A percentile compares a stretch with the other conserved stretches of the same genome.
phyloP scores from a whole-genome alignment of 441 rosid species.

The Isatis lusitanica region DNA sequence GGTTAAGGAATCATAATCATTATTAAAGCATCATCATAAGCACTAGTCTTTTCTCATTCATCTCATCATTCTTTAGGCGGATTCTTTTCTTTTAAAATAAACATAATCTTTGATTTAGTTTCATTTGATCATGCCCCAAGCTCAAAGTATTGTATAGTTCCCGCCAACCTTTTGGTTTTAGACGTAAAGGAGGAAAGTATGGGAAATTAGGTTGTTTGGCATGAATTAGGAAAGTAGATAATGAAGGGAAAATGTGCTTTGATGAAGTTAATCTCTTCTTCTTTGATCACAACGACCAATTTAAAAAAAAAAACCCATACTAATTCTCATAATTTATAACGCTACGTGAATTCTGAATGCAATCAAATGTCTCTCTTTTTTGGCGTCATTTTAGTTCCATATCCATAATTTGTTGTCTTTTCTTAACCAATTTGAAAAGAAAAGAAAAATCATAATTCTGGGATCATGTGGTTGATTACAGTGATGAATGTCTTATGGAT shows the following conservation, averaged over 20 bases:
- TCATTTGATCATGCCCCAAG: not conserved
- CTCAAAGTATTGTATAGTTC: not conserved
- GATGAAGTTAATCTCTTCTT: not conserved
- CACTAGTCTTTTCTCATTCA: not conserved
- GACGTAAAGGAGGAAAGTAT: not conserved
- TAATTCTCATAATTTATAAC: not conserved
- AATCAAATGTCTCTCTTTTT: not conserved
- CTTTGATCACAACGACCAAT: not conserved
- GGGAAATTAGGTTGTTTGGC: constrained; percentile 20
- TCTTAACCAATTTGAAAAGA: not conserved
- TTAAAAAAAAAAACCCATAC: too few relatives aligned
- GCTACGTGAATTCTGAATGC: not conserved
- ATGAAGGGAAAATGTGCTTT: not conserved
- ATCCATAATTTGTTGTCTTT: not conserved
- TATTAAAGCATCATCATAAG: constrained; percentile 26
- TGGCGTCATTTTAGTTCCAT: not conserved
- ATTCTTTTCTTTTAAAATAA: not conserved
- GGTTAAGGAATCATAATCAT: constrained; percentile 11
- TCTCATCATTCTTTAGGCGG: not conserved
- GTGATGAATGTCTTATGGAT: not conserved
- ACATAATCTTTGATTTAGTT: not conserved
- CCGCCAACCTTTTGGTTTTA: not conserved
- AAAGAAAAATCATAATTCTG: not conserved
- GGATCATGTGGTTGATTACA: not conserved
- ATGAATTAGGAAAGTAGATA: constrained; percentile 9